These are phyloP conservation scores for Boletus tylopilopsis DNA, from an alignment of 768 basidiomycete genomes.

Conservation along the genomic window DNA sequence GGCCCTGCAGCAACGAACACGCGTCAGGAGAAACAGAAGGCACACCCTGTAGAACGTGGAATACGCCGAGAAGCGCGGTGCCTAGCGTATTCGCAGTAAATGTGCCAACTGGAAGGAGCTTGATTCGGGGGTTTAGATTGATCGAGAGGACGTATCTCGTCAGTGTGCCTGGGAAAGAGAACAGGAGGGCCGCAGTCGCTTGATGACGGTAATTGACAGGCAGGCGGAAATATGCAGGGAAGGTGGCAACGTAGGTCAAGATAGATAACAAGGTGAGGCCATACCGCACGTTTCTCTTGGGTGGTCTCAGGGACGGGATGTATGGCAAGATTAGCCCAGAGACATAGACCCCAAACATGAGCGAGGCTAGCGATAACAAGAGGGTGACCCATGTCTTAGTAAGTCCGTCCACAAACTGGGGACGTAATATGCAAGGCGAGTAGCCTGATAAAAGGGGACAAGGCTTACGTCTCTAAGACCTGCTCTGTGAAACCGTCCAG, in stretches of 20 bases:
- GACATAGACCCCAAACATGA: conserved; percentile 70
- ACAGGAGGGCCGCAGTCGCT: conserved; percentile 83
- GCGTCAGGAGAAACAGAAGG: conserved; percentile 42
- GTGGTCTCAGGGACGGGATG: conserved; percentile 41
- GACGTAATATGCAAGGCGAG: conserved; percentile 5
- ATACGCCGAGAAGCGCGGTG: conserved; percentile 75
- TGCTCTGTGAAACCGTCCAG: conserved; percentile 46
- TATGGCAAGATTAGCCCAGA: conserved; percentile 40
- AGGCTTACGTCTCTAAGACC: conserved; percentile 70
- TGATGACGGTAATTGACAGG: conserved; percentile 65
- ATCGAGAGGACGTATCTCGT: conserved; percentile 78
- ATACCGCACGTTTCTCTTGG: conserved; percentile 44
- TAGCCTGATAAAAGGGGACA: not conserved
- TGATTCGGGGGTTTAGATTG: conserved; percentile 60
- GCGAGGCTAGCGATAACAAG: conserved; percentile 67
- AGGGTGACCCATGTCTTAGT: conserved; percentile 79
- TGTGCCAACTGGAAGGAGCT: conserved; percentile 73
- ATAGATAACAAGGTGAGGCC: conserved; percentile 52
- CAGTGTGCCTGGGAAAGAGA: conserved; percentile 86
- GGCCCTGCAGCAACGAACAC: conserved; percentile 75
- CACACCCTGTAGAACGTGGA: conserved; percentile 65
- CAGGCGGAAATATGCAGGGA: conserved; percentile 76
- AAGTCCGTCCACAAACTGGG: conserved; percentile 83
- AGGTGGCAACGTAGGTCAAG: conserved; percentile 68
- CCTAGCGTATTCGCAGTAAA: conserved; percentile 72